A percentile compares a stretch with the other conserved stretches of the same genome.
Conservation (phyloP, 1,284 basidiomycete genomes). For the Malassezia brasiliensis region DNA sequence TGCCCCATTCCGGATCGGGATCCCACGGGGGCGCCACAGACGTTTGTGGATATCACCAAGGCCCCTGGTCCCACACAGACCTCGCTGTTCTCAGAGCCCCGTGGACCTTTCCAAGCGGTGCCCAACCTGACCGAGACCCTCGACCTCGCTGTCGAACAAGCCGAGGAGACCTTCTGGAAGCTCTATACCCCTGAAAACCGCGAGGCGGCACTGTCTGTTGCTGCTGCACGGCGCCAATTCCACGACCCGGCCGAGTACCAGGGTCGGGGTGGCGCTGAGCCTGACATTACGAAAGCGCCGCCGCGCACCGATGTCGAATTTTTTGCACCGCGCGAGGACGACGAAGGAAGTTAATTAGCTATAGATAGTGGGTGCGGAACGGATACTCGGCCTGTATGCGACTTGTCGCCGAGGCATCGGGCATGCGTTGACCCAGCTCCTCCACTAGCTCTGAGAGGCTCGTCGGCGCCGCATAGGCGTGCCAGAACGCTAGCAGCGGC, state of each 20-base stretch:
- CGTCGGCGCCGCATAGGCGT: neutral
- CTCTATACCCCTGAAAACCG: conserved; percentile 46
- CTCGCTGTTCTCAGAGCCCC: neutral
- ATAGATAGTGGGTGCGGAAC: neutral
- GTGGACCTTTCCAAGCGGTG: conserved; percentile 48
- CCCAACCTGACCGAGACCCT: conserved; percentile 53
- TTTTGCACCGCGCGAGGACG: conserved; percentile 5
- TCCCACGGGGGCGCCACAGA: neutral
- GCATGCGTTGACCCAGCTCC: neutral
- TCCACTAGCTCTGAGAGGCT: neutral
- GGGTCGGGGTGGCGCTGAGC: conserved; percentile 25
- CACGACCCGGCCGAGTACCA: conserved; percentile 30
- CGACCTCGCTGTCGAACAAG: conserved; percentile 52
- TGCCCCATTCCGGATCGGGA: conserved; percentile 3
- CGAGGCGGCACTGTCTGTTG: conserved; percentile 4
- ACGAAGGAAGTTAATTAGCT: neutral
- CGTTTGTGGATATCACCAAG: neutral
- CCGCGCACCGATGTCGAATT: conserved; percentile 9
- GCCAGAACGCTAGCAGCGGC: neutral
- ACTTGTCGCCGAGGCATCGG: neutral
- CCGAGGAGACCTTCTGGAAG: conserved; percentile 59
- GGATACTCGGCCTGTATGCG: conserved; percentile 8
- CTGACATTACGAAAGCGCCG: neutral
- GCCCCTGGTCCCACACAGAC: neutral
- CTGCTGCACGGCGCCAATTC: conserved; percentile 9